Conservation (phyloP, 2,329 filamentous ascomycete genomes). For the Fonsecaea pedrosoi region DNA sequence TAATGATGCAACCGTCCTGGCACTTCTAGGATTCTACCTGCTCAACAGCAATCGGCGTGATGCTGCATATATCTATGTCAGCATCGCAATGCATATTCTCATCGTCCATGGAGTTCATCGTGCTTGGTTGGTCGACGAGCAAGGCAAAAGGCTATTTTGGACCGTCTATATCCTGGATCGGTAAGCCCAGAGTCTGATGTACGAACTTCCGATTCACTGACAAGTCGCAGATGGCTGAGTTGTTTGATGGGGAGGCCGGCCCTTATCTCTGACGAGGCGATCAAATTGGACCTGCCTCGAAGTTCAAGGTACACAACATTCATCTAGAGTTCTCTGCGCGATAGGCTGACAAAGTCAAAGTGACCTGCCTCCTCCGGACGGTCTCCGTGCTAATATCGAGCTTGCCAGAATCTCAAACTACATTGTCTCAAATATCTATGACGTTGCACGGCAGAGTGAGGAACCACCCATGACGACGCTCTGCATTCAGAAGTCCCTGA, state of each 20-base stretch:
- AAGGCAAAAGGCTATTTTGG: constrained; percentile 59
- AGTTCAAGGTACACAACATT: constrained; percentile 13
- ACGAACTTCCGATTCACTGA: not conserved
- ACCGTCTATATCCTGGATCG: constrained; percentile 61
- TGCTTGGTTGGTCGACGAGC: constrained; percentile 53
- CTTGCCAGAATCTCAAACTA: constrained; percentile 58
- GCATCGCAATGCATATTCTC: constrained; percentile 57
- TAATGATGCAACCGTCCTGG: constrained; percentile 55
- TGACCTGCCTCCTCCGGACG: constrained; percentile 53
- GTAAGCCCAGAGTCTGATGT: constrained; percentile 39
- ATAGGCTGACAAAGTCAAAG: constrained; percentile 40
- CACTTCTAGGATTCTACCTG: constrained; percentile 58
- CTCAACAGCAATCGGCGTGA: constrained; percentile 59
- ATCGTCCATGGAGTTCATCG: constrained; percentile 59
- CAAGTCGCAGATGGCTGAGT: constrained; percentile 48
- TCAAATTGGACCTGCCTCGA: constrained; percentile 52
- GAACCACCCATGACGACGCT: constrained; percentile 41
- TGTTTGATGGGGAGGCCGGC: constrained; percentile 60
- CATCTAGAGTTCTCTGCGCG: not conserved
- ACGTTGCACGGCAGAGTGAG: constrained; percentile 46
- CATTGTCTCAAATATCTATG: constrained; percentile 58
- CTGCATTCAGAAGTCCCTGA: constrained; percentile 51
- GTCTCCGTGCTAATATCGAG: constrained; percentile 56
- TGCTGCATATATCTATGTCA: constrained; percentile 57
- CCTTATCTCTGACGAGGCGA: constrained; percentile 56